Percentiles rank a stretch among this genome's conserved stretches.
Conservation (phyloP, 371 early-diverging fungal genomes). For the Quaeritorhiza haematococci region DNA sequence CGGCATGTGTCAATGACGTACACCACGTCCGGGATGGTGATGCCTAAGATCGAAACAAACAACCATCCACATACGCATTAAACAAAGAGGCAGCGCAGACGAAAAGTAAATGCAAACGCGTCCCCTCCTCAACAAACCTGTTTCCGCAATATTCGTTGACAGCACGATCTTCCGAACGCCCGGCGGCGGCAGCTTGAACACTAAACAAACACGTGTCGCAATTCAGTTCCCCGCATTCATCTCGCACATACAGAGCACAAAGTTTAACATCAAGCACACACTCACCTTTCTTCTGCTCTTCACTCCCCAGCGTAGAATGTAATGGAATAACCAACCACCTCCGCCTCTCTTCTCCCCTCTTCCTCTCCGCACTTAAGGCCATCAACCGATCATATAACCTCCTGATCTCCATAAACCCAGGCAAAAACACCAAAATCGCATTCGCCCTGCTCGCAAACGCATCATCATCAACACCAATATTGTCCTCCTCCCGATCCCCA, state of each 20-base stretch:
- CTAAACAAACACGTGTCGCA: too few relatives aligned
- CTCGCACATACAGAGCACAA: background rate
- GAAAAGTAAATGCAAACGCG: background rate
- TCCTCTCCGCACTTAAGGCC: background rate
- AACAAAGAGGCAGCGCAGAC: too few relatives aligned
- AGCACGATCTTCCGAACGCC: conserved; percentile 78
- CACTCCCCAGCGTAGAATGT: conserved; percentile 66
- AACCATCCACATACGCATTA: too few relatives aligned
- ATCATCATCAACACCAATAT: background rate
- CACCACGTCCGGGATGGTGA: conserved; percentile 93
- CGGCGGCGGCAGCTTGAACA: conserved; percentile 52
- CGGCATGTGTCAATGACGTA: conserved; percentile 92
- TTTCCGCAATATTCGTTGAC: conserved; percentile 92
- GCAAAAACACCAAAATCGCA: conserved; percentile 80
- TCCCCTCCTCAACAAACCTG: conserved; percentile 44
- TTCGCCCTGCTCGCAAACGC: conserved; percentile 4
- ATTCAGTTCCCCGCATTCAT: too few relatives aligned
- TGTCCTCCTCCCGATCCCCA: conserved; percentile 2
- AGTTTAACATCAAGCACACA: background rate
- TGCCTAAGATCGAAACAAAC: too few relatives aligned
- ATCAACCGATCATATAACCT: conserved; percentile 18
- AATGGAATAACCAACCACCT: conserved; percentile 38
- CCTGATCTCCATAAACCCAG: conserved; percentile 72
- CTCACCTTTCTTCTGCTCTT: conserved; percentile 50
- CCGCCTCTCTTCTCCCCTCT: background rate